These are phyloP conservation scores for Sugiyamaella pinicola DNA, from an alignment of 1,139 yeast species.

Conservation along the genomic window DNA sequence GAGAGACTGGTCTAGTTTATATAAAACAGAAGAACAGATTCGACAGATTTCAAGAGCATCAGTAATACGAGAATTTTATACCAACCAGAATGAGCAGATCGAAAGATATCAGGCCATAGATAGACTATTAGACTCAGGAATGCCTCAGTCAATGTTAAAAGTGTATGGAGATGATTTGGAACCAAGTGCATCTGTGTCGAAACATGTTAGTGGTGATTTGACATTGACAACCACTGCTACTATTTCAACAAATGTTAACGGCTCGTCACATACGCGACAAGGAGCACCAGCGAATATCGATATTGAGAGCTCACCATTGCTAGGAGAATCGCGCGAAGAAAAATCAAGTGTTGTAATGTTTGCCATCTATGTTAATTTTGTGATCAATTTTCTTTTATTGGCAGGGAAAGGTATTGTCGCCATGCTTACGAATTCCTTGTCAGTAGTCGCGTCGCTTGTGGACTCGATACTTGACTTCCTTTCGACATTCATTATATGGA, in stretches of 20 bases:
- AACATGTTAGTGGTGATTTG: conserved; percentile 28
- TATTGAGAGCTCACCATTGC: conserved; percentile 54
- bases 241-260: not conserved
- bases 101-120: conserved; percentile 64
- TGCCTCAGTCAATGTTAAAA: conserved; percentile 64
- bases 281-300: conserved; percentile 65
- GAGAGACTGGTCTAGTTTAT: conserved; percentile 52
- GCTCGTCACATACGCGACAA: conserved; percentile 25
- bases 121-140: conserved; percentile 67
- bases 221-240: not conserved
- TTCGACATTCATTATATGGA: conserved; percentile 71
- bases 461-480: conserved; percentile 75
- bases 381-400: conserved; percentile 60
- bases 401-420: conserved; percentile 67
- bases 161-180: conserved; percentile 55
- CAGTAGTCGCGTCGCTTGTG: conserved; percentile 75
- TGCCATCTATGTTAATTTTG: conserved; percentile 69
- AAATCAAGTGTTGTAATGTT: conserved; percentile 51
- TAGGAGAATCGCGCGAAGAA: conserved; percentile 53
- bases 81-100: conserved; percentile 59
- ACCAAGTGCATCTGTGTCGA: conserved; percentile 31
- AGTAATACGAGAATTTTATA: conserved; percentile 37
- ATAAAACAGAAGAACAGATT: conserved; percentile 37
- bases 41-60: conserved; percentile 34
- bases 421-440: conserved; percentile 64